phyloP scores from a whole-genome alignment of 1,284 basidiomycete genomes.

The Gomphus bonarii region DNA sequence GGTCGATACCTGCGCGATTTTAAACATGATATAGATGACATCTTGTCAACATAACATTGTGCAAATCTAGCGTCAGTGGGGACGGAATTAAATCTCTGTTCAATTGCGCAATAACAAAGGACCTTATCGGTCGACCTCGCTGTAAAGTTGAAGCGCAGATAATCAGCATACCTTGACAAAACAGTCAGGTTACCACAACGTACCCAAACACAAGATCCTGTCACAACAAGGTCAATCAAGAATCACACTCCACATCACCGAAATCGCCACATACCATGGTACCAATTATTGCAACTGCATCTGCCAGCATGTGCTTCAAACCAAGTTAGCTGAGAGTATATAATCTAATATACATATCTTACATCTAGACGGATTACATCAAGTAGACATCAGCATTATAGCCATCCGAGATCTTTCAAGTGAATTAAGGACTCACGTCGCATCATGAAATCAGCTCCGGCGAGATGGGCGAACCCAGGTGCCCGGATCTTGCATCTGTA shows the following conservation, averaged over 20 bases:
- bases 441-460: conserved; percentile 93
- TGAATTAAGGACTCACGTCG: conserved; percentile 42
- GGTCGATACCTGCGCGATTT: not conserved
- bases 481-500: conserved; percentile 94
- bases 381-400: not conserved
- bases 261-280: conserved; percentile 61
- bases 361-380: conserved; percentile 35
- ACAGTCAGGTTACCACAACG: conserved; percentile 22
- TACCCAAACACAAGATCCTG: conserved; percentile 73
- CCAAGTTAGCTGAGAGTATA: conserved; percentile 9
- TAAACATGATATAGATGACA: not conserved
- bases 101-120: not conserved
- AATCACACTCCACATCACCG: not conserved
- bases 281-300: conserved; percentile 88
- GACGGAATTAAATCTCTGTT: not conserved
- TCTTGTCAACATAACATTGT: not conserved
- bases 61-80: not conserved
- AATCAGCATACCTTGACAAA: not conserved
- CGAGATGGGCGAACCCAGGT: conserved; percentile 88
- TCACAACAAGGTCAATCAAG: too few relatives aligned
- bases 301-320: conserved; percentile 77
- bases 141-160: conserved; percentile 15
- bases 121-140: conserved; percentile 33
- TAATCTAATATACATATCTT: conserved; percentile 19
- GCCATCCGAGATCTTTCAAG: conserved; percentile 11